Evolutionary conservation across 2,329 filamentous ascomycete genomes (phyloP).

Genomic region (Fusarium nematophilum): DNA sequence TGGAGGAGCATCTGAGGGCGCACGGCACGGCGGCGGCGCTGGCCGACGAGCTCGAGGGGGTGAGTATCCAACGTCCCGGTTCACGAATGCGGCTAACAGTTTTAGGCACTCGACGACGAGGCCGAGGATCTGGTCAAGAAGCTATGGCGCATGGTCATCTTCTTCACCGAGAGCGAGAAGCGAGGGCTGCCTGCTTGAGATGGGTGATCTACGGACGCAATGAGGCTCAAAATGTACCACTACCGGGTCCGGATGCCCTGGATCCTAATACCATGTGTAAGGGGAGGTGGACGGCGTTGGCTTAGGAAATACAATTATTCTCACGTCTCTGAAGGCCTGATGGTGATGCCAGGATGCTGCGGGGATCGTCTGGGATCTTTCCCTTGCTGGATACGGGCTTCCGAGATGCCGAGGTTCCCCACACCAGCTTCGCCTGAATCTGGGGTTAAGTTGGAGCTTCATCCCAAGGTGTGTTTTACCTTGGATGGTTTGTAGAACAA

Average conservation of each 20-base stretch:
- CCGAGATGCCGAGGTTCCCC: conserved; percentile 48
- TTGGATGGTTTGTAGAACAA: not conserved
- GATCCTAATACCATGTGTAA: conserved; percentile 24
- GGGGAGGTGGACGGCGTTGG: conserved; percentile 12
- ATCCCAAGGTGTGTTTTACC: not conserved
- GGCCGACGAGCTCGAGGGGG: conserved; percentile 85
- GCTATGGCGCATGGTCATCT: conserved; percentile 98
- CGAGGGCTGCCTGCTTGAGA: conserved; percentile 78
- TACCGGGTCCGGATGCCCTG: conserved; percentile 17
- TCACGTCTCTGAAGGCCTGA: not conserved
- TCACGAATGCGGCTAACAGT: conserved; percentile 27
- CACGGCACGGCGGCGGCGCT: conserved; percentile 81
- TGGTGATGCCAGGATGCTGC: conserved; percentile 3
- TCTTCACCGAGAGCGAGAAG: conserved; percentile 96
- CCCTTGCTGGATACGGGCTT: conserved; percentile 20
- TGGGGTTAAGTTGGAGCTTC: conserved; percentile 25
- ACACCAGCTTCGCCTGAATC: conserved; percentile 29
- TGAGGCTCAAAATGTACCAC: conserved; percentile 29
- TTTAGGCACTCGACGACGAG: conserved; percentile 89
- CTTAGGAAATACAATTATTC: conserved; percentile 6
- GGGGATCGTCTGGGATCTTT: conserved; percentile 23
- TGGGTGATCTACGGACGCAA: not conserved
- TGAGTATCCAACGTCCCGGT: conserved; percentile 58
- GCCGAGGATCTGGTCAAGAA: conserved; percentile 95
- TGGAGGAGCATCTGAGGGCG: conserved; percentile 85